Percentiles rank a stretch among this genome's conserved stretches.
Evolutionary conservation across 148 eudicot species (phyloP).

Genomic region (Cornus controversa): DNA sequence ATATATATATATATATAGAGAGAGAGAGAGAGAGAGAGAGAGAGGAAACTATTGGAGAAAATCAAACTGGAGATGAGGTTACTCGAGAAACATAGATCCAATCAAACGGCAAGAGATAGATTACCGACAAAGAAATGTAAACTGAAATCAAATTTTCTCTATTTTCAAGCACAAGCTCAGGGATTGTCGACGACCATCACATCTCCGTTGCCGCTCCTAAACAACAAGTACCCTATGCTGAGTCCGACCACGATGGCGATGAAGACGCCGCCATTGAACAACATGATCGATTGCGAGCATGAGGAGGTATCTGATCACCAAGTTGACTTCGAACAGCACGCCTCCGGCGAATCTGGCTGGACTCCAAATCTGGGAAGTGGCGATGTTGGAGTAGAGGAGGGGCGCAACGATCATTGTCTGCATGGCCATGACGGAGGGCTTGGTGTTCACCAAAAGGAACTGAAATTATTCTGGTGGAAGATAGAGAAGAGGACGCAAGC

Average conservation of each 20-base stretch:
- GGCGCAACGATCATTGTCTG: conserved; percentile 23
- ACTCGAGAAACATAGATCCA: not conserved
- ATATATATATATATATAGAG: too few species aligned
- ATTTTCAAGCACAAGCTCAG: conserved; percentile 47
- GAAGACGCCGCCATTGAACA: conserved; percentile 55
- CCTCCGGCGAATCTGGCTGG: conserved; percentile 21
- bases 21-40: too few species aligned
- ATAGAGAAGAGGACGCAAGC: conserved; percentile 41
- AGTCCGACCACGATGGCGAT: conserved; percentile 44
- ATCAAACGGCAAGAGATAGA: not conserved
- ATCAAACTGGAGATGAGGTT: too few species aligned
- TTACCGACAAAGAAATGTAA: too few species aligned
- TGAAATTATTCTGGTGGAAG: conserved; percentile 37
- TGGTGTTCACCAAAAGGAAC: not conserved
- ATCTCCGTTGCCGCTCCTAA: conserved; percentile 33
- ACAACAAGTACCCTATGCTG: conserved; percentile 33
- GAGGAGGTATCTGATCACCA: conserved; percentile 47
- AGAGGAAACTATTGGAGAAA: too few species aligned
- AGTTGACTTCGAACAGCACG: conserved; percentile 36
- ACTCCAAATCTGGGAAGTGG: not conserved
- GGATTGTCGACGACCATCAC: conserved; percentile 39
- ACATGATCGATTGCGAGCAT: conserved; percentile 64
- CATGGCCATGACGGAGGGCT: not conserved
- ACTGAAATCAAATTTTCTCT: not conserved
- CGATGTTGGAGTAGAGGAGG: conserved; percentile 8